Conservation (phyloP, 148 eudicot genomes). For the Amaranthus palmeri region DNA sequence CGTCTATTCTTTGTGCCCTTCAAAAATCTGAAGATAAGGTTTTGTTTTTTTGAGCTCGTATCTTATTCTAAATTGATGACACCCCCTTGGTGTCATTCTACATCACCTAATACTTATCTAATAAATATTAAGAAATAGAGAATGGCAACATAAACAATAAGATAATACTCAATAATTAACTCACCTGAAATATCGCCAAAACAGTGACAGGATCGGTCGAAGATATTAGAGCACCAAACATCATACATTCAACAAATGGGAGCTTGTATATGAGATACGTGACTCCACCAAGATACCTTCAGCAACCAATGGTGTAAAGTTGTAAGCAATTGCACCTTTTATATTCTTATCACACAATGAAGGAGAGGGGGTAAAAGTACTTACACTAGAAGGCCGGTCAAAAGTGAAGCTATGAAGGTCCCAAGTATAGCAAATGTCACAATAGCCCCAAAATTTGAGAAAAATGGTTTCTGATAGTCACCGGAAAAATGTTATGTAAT, state of each 20-base stretch:
- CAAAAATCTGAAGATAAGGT: not conserved
- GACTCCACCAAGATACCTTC: slow-evolving; percentile 87
- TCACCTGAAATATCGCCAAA: slow-evolving; percentile 91
- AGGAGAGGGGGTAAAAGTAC: slow-evolving; percentile 23
- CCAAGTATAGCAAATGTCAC: slow-evolving; percentile 89
- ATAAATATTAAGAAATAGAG: not conserved
- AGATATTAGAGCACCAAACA: slow-evolving; percentile 99
- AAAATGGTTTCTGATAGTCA: slow-evolving; percentile 85
- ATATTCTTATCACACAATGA: not conserved
- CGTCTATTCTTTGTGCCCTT: too few relatives aligned
- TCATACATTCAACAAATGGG: slow-evolving; percentile 89
- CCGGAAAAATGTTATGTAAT: slow-evolving; percentile 5
- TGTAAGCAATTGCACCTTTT: slow-evolving; percentile 5
- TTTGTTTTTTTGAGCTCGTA: not conserved
- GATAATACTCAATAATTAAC: not conserved
- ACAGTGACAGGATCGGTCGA: slow-evolving; percentile 99
- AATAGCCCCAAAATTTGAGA: slow-evolving; percentile 97
- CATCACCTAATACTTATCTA: not conserved
- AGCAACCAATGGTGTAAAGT: not conserved
- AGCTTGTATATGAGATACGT: slow-evolving; percentile 73
- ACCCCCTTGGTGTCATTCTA: not conserved
- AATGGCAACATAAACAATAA: not conserved
- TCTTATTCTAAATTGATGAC: not conserved
- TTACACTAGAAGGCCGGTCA: slow-evolving; percentile 94
- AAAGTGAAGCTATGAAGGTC: slow-evolving; percentile 80